A percentile compares a stretch with the other conserved stretches of the same genome.
Conservation (phyloP, 345 rosid species). For the Pistacia vera region DNA sequence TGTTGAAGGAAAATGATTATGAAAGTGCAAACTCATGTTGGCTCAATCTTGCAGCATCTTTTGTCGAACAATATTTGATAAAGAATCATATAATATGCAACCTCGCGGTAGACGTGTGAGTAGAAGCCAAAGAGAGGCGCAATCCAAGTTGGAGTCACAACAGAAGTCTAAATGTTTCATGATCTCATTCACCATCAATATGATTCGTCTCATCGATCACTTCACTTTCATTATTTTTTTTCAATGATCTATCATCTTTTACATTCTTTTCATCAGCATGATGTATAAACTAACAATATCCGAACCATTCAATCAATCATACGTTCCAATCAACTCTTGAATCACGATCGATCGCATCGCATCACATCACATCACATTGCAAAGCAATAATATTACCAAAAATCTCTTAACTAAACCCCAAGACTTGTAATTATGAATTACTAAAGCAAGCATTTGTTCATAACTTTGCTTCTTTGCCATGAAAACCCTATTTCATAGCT, state of each 20-base stretch:
- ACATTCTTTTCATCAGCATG: too few relatives aligned
- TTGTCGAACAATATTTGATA: not conserved
- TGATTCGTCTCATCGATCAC: not conserved
- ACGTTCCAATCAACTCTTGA: too few relatives aligned
- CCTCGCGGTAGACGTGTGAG: conserved; percentile 31
- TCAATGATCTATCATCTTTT: not conserved
- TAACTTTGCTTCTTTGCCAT: too few relatives aligned
- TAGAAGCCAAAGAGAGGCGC: conserved; percentile 20
- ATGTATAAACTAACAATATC: too few relatives aligned
- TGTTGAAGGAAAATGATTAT: not conserved
- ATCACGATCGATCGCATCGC: too few relatives aligned
- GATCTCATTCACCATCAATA: conserved; percentile 40
- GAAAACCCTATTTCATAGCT: too few relatives aligned
- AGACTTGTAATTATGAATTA: too few relatives aligned
- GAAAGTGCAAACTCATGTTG: not conserved
- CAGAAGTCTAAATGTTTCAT: conserved; percentile 25
- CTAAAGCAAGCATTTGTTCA: too few relatives aligned
- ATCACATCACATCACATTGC: too few relatives aligned
- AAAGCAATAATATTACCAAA: not conserved
- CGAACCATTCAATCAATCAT: too few relatives aligned
- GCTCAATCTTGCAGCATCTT: not conserved
- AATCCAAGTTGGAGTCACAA: conserved; percentile 22
- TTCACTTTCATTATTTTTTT: not conserved
- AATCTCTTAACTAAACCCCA: too few relatives aligned
- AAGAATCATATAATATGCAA: conserved; percentile 15